Conservation (phyloP, 2,329 filamentous ascomycete species). For the Monosporascus sp. region DNA sequence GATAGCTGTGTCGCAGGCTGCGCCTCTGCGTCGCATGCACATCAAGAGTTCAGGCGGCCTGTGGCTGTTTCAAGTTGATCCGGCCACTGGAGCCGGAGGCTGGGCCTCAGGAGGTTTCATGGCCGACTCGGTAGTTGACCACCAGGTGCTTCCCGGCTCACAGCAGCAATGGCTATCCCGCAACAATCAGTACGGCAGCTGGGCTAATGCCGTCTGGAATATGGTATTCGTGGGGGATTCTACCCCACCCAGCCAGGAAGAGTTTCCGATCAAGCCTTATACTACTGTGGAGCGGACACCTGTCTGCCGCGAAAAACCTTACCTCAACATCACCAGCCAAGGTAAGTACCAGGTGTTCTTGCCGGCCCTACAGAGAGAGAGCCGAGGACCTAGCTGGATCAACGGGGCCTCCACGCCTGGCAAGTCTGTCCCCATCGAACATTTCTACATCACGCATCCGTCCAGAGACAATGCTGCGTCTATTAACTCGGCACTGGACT, state of each 20-base stretch:
- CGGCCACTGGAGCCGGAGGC: constrained; percentile 24
- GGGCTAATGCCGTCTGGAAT: constrained; percentile 31
- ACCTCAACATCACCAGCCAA: constrained; percentile 18
- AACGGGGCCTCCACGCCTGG: constrained; percentile 18
- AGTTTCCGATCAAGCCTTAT: constrained; percentile 23
- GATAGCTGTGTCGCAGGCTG: constrained; percentile 29
- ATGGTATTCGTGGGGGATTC: constrained; percentile 30
- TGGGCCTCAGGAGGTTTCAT: constrained; percentile 30
- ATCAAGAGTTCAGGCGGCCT: constrained; percentile 25
- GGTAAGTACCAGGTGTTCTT: constrained; percentile 25
- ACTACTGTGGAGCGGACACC: constrained; percentile 26
- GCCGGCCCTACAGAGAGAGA: constrained; percentile 22
- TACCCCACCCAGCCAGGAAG: constrained; percentile 21
- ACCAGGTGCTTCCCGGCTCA: constrained; percentile 27
- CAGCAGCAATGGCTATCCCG: constrained; percentile 31
- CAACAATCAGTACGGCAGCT: constrained; percentile 27
- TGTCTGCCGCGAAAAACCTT: constrained; percentile 28
- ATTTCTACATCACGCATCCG: constrained; percentile 23
- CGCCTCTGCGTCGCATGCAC: constrained; percentile 26
- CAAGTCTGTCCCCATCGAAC: constrained; percentile 21
- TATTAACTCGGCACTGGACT: constrained; percentile 24
- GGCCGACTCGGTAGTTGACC: constrained; percentile 28
- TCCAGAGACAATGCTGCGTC: constrained; percentile 14
- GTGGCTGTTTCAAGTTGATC: constrained; percentile 30
- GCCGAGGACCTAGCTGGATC: constrained; percentile 24